Evolutionary conservation across 345 rosid genomes (phyloP).

Genomic region (Populus nigra): DNA sequence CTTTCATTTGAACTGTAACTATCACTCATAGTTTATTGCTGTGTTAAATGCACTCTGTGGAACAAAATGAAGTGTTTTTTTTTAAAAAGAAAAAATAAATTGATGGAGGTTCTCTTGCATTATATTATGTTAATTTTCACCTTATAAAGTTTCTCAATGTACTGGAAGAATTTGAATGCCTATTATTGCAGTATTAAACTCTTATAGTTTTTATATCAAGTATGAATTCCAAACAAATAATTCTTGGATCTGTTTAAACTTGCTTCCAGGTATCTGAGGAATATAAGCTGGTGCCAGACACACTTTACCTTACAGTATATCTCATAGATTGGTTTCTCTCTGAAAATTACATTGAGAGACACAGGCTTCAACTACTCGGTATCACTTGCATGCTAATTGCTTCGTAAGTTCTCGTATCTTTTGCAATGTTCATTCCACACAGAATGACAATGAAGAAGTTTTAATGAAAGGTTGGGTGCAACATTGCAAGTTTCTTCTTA

Average conservation of each 20-base stretch:
- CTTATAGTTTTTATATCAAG: neutral
- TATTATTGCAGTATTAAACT: neutral
- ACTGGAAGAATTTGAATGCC: neutral
- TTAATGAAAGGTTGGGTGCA: neutral
- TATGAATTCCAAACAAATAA: slow-evolving; percentile 2
- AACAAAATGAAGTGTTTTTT: neutral
- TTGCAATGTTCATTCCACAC: slow-evolving; percentile 8
- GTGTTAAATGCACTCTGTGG: neutral
- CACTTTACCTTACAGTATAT: slow-evolving; percentile 78
- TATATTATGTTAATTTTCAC: neutral
- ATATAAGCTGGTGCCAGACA: slow-evolving; percentile 78
- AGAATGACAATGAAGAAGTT: neutral
- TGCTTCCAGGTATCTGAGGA: slow-evolving; percentile 86
- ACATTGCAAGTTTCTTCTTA: neutral
- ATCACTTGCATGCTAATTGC: slow-evolving; percentile 93
- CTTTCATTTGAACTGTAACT: neutral
- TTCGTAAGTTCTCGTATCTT: slow-evolving; percentile 59
- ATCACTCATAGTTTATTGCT: neutral
- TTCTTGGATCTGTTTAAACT: slow-evolving; percentile 3
- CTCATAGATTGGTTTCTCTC: slow-evolving; percentile 78
- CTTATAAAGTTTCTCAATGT: neutral
- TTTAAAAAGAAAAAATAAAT: fast-evolving
- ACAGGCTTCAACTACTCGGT: slow-evolving; percentile 85
- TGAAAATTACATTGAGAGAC: slow-evolving; percentile 65
- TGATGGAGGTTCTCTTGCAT: too few species aligned